Base-by-base conservation (phyloP, 768 basidiomycete species). In the Wakefieldia striispora region DNA sequence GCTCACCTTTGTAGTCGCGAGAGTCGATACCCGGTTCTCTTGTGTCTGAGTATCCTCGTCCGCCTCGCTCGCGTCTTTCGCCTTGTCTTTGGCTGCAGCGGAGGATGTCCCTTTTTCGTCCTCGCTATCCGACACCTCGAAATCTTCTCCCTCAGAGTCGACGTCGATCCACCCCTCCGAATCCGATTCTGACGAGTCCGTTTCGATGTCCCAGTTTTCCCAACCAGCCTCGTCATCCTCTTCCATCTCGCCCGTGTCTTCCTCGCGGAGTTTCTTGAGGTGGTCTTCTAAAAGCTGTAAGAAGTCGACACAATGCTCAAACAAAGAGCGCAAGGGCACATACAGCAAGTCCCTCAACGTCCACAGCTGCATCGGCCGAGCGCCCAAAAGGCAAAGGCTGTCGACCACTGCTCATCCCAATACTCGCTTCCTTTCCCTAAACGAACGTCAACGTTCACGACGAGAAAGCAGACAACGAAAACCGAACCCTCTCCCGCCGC, bases 281-380 rank as follows among this genome's bases (percentile, higher is more conserved):
- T 97, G 92, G 53, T 91, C 87, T 69, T 95, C 94, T 20, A 97
- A 75, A 9, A 95, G 81, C 93, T 95, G 57, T 26, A 26, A 40
- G 45, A 23, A 14, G 44, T 17, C 1, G 19, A 12, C 45, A 23
- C 10, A 21, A 44, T 3, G 7, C 20, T 34, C 13, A n/a, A 17
- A 14, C 16, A 40, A 24, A 27, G 16, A 40, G 2, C 17, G 13
- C 26, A 27, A n/a, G 17, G 0, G 29, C 13, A 74, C 87, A 37
- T 68, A 95, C 90, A 53, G 83, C 76, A 54, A 99, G 77, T 39
- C 94, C 97, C 45, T 95, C 93, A 53, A 99, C 95, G 55, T 91
- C 88, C 39, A 84, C 80, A 1, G 88, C 85, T 6, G 84, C 84
- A 42, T 84, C 78, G 2, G 80, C 75, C 49, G 76, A 76, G 60